phyloP scores from a whole-genome alignment of 208 protist species.

The Trypanosoma avium region DNA sequence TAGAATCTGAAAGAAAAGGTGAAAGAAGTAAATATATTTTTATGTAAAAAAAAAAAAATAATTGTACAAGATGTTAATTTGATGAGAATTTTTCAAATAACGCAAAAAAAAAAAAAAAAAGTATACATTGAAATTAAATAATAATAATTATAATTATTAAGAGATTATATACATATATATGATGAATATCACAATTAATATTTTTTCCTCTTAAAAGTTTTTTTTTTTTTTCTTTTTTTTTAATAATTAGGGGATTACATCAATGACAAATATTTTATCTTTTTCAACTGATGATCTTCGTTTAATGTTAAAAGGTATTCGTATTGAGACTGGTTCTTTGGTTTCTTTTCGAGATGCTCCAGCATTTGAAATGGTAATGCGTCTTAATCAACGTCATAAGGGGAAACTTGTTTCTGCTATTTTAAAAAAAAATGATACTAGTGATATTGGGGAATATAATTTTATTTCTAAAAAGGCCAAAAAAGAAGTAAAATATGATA shows the following conservation, averaged over 20 bases:
- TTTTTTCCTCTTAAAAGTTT: not conserved
- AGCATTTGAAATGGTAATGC: constrained; percentile 50
- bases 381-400: constrained; percentile 31
- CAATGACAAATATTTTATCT: not conserved
- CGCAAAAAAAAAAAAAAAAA: no score
- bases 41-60: constrained; percentile 11
- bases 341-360: constrained; percentile 39
- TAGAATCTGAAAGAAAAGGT: constrained; percentile 11
- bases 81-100: not conserved
- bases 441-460: not conserved
- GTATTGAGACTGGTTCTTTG: constrained; percentile 31
- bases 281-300: constrained; percentile 15
- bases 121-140: no score
- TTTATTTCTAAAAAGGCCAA: not conserved
- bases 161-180: not conserved
- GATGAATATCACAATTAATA: not conserved
- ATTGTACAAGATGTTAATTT: not conserved
- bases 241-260: not conserved
- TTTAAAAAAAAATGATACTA: constrained; percentile 3
- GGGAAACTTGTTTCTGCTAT: constrained; percentile 24
- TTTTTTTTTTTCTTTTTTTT: constrained; percentile 10
- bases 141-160: not conserved
- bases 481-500: not conserved
- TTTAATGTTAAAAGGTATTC: constrained; percentile 27
- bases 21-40: not conserved